Conservation (phyloP, 371 early-diverging fungal species). For the Mortierella sp. region DNA sequence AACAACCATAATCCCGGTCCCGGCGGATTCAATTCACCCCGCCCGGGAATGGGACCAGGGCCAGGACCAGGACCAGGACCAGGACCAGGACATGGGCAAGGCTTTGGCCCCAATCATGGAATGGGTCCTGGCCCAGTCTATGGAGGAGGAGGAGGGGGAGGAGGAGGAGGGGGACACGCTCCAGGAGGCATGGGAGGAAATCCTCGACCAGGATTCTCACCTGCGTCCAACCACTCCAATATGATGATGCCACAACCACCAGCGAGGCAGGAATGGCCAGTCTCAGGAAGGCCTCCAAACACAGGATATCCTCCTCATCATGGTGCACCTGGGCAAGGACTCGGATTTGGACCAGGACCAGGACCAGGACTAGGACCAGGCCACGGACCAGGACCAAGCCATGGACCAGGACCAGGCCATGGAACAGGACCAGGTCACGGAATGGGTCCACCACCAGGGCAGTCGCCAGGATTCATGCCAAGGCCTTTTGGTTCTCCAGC, state of each 20-base stretch:
- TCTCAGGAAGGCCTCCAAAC: slow-evolving; percentile 33
- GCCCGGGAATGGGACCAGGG: slow-evolving; percentile 11
- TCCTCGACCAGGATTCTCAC: slow-evolving; percentile 25
- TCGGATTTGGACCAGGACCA: not conserved
- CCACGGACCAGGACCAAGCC: not conserved
- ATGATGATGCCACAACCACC: slow-evolving; percentile 41
- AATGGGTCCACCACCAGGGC: slow-evolving; percentile 16
- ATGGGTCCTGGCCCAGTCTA: slow-evolving; percentile 19
- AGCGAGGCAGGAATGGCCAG: slow-evolving; percentile 52
- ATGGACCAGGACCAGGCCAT: not conserved
- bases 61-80: slow-evolving; percentile 24
- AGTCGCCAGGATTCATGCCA: slow-evolving; percentile 14
- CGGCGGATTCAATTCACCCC: slow-evolving; percentile 25
- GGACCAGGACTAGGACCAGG: not conserved
- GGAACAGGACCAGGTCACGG: slow-evolving; percentile 25
- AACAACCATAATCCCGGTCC: slow-evolving; percentile 16
- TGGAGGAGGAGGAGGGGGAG: slow-evolving; percentile 18
- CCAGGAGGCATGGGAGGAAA: slow-evolving; percentile 18
- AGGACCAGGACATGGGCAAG: slow-evolving; percentile 18
- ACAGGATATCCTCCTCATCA: slow-evolving; percentile 21
- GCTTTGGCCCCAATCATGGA: slow-evolving; percentile 8
- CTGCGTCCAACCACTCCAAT: slow-evolving; percentile 34
- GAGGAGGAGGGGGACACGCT: slow-evolving; percentile 16
- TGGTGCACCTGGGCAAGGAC: slow-evolving; percentile 4
- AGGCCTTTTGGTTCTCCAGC: slow-evolving; percentile 21